Base-by-base conservation (phyloP, 1,284 basidiomycete species). In the Leccinum subatratum region DNA sequence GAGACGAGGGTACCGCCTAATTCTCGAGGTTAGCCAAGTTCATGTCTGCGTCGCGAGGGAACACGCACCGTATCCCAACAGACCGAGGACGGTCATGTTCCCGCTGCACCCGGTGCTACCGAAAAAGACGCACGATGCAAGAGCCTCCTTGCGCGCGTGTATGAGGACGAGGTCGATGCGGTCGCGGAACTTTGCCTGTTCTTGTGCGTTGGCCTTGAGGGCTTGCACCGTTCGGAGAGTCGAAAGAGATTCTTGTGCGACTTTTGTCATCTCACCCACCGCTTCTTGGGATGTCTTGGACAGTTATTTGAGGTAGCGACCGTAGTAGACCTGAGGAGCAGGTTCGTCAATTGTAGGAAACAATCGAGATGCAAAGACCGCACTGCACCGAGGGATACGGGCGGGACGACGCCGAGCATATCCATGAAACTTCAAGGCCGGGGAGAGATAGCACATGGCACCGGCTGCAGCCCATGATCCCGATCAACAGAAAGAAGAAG, bases 371-470 rank as follows among this genome's bases (percentile, higher is more conserved):
- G 20, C 3, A n/a, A 62, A 14, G 20, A 22, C 12, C 30, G 7
- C 20, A 62, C 61, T 59, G 95, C 96, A 69, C 95, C 96, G 66
- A 99, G 84, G 16, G 96, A 96, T 8, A 98, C 91, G 0, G 96
- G 96, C 8, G 96, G 96, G 0, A 99, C 95, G 63, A 98, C 89
- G 22, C 89, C 87, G 68, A 98, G 85, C 96, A 98, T 98, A 37
- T 37, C 34, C 68, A 98, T 83, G 62, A 93, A 77, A 37, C 0
- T 96, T 98, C 66, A 99, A 81, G 66, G 90, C 91, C 0, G 94
- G 91, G 1, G 95, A 98, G 68, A 98, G 87, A 79, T 92, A 95
- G 72, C 98, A 91, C 96, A 99, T 99, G 64, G 95, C 94, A 51
- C 92, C 93, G 69, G 98, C 94, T 91, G 71, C 39, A 58, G 45